Conservation (phyloP, 768 basidiomycete species). For the Pleurotus citrinopileatus region DNA sequence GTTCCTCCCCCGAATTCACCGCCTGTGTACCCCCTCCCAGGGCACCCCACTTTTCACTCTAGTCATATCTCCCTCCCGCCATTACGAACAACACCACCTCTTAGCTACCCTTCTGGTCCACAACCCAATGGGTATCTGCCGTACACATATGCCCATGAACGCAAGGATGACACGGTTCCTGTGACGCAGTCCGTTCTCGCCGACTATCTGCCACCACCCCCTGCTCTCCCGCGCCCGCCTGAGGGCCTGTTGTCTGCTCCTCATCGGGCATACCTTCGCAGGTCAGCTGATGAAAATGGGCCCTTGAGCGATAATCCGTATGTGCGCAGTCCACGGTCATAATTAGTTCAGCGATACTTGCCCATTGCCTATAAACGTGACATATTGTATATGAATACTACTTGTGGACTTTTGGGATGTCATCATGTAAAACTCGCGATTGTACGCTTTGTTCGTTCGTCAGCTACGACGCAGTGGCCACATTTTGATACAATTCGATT, state of each 20-base stretch:
- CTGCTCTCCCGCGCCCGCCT: neutral
- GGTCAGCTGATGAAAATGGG: neutral
- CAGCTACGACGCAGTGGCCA: conserved; percentile 1
- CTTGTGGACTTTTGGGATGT: neutral
- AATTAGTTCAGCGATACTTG: neutral
- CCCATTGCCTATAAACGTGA: no score
- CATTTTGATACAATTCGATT: neutral
- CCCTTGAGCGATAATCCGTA: conserved; percentile 9
- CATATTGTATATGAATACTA: neutral
- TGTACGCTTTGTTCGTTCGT: neutral
- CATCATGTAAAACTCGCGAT: neutral
- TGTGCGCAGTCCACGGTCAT: neutral
- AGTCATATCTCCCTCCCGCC: neutral
- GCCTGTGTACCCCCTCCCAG: neutral
- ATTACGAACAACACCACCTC: neutral
- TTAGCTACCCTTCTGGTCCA: neutral
- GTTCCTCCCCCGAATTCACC: neutral
- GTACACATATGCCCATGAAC: conserved; percentile 5
- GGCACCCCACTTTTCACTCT: neutral
- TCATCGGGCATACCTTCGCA: neutral
- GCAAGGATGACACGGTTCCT: conserved; percentile 1
- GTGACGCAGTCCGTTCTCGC: conserved; percentile 1
- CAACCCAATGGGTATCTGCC: neutral
- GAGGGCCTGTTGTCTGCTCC: conserved; percentile 1
- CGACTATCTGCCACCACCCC: conserved; percentile 1